These are phyloP conservation scores for Ambrosiella xylebori DNA, from an alignment of 2,329 filamentous ascomycete genomes.

Conservation along the genomic window DNA sequence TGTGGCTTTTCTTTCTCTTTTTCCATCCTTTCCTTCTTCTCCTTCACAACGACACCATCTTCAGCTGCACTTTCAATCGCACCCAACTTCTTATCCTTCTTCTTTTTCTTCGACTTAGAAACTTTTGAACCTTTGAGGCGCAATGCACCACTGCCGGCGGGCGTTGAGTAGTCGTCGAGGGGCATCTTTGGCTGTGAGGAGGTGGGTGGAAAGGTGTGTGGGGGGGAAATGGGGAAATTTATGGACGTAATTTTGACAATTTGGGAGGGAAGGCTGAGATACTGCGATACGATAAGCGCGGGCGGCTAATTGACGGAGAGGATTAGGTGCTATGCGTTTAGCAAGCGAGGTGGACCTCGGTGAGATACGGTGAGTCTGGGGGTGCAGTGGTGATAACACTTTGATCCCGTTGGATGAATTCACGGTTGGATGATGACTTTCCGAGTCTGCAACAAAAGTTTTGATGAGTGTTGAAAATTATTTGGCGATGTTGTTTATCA, in stretches of 20 bases:
- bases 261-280: background rate
- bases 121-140: slow-evolving; percentile 67
- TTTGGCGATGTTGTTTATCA: too few species aligned
- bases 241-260: background rate
- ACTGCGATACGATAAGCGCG: background rate
- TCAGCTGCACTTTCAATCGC: slow-evolving; percentile 16
- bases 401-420: too few species aligned
- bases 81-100: slow-evolving; percentile 34
- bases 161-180: slow-evolving; percentile 54
- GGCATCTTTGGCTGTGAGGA: slow-evolving; percentile 34
- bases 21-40: background rate
- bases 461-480: too few species aligned
- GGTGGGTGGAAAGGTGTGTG: background rate
- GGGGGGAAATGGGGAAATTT: background rate
- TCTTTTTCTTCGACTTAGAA: slow-evolving; percentile 48
- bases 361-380: too few species aligned
- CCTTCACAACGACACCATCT: background rate
- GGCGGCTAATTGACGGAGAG: too few species aligned
- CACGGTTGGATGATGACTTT: too few species aligned
- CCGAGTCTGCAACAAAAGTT: too few species aligned
- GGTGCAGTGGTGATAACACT: too few species aligned
- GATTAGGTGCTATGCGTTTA: too few species aligned
- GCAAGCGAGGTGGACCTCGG: too few species aligned
- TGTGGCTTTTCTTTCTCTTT: background rate
- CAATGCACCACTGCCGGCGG: slow-evolving; percentile 53